phyloP scores from a whole-genome alignment of 345 rosid species.

The Carallia pectinifolia region DNA sequence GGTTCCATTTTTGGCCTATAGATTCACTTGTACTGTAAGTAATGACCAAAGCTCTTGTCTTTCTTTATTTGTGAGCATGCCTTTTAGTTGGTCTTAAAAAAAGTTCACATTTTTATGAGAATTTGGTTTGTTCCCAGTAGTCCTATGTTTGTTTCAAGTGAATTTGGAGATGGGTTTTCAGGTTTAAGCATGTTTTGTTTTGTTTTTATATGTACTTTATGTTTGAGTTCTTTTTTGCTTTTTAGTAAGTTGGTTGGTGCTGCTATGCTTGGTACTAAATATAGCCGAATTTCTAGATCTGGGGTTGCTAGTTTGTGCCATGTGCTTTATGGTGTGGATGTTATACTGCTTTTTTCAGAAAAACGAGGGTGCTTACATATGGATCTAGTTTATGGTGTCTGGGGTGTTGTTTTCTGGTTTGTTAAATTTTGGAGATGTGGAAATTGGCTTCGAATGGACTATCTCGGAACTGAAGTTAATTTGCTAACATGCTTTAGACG shows the following conservation, averaged over 20 bases:
- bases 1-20: conserved; percentile 13
- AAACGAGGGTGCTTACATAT: conserved; percentile 9
- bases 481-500: neutral
- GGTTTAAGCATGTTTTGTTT: conserved; percentile 6
- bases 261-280: conserved; percentile 8
- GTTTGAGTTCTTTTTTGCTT: conserved; percentile 10
- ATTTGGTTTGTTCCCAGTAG: conserved; percentile 11
- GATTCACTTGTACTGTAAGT: conserved; percentile 33
- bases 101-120: conserved; percentile 6
- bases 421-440: neutral
- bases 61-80: neutral
- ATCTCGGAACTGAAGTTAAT: neutral
- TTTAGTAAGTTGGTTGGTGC: conserved; percentile 5
- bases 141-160: conserved; percentile 15
- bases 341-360: conserved; percentile 8
- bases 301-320: conserved; percentile 18
- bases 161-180: conserved; percentile 21
- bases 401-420: neutral
- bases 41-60: conserved; percentile 25
- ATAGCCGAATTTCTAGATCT: conserved; percentile 33
- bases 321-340: conserved; percentile 19
- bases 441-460: neutral
- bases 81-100: conserved; percentile 17
- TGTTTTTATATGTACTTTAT: conserved; percentile 1
- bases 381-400: conserved; percentile 24